A percentile compares a stretch with the other conserved stretches of the same genome.
These are phyloP conservation scores for Coniferiporia sulphurascens DNA, from an alignment of 1,284 basidiomycete species.

Conservation along the genomic window DNA sequence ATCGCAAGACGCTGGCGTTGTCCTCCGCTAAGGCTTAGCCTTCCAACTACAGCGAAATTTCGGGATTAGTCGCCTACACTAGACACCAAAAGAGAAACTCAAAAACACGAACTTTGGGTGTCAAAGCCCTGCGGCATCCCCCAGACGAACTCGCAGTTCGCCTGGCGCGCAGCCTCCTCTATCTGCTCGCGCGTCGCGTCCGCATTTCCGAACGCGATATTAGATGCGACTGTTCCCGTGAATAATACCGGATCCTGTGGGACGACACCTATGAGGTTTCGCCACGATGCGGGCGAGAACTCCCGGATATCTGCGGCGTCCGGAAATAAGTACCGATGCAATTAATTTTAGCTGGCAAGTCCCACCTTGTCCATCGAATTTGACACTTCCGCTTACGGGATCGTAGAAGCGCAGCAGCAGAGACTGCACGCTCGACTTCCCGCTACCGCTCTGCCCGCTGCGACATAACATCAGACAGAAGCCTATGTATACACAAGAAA, in stretches of 20 bases:
- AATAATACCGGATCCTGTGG: constrained; percentile 79
- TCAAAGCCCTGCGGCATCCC: constrained; percentile 86
- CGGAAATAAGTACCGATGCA: neutral
- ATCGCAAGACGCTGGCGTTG: constrained; percentile 93
- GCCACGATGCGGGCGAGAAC: constrained; percentile 83
- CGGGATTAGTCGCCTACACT: constrained; percentile 25
- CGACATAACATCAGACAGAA: constrained; percentile 8
- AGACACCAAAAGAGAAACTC: constrained; percentile 87
- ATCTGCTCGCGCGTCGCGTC: constrained; percentile 70
- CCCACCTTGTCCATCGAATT: constrained; percentile 81
- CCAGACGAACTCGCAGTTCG: constrained; percentile 88
- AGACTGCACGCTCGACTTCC: constrained; percentile 89
- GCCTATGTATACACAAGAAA: neutral
- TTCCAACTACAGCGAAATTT: constrained; percentile 47
- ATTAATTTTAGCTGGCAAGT: neutral
- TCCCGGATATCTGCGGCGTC: constrained; percentile 65
- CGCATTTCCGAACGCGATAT: constrained; percentile 92
- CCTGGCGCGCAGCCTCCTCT: constrained; percentile 81
- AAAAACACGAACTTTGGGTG: constrained; percentile 86
- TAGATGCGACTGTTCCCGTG: constrained; percentile 87
- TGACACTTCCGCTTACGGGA: constrained; percentile 75
- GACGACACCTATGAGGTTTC: constrained; percentile 81
- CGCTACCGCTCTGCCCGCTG: constrained; percentile 86
- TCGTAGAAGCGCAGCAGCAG: constrained; percentile 93
- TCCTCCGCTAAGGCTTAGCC: constrained; percentile 79